Percentiles rank a stretch among this genome's conserved stretches.
phyloP scores from a whole-genome alignment of 441 rosid genomes.

The Mallotus repandus region DNA sequence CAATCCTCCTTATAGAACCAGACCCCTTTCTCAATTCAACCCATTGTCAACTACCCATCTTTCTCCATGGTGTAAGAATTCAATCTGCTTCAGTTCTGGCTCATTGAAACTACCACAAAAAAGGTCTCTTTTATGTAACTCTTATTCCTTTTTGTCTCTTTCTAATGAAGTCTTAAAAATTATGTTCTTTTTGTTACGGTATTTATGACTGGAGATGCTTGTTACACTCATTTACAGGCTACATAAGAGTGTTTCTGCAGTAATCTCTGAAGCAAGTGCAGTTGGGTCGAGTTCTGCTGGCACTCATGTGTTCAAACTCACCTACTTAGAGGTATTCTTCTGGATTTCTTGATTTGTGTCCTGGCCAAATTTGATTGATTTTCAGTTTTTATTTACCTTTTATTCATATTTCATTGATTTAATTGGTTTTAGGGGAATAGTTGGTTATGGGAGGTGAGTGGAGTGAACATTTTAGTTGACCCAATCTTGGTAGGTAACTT shows the following conservation, averaged over 20 bases:
- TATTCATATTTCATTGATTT: not conserved
- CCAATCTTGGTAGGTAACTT: conserved; percentile 84
- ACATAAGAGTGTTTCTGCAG: conserved; percentile 10
- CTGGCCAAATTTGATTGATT: not conserved
- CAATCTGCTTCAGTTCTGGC: conserved; percentile 21
- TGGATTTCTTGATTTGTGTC: not conserved
- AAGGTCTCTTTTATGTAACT: conserved; percentile 20
- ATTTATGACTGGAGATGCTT: not conserved
- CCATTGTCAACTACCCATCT: conserved; percentile 28
- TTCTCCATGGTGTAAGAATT: conserved; percentile 11
- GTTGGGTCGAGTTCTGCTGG: conserved; percentile 8
- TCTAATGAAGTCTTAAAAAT: not conserved
- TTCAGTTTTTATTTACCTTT: not conserved
- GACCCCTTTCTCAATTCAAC: conserved; percentile 22
- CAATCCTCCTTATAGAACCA: conserved; percentile 27
- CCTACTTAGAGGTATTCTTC: conserved; percentile 70
- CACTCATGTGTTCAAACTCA: conserved; percentile 46
- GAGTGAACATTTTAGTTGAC: conserved; percentile 67
- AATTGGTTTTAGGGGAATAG: conserved; percentile 66
- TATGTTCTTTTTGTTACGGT: not conserved
- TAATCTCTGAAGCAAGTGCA: not conserved
- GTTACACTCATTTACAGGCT: conserved; percentile 22
- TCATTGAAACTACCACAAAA: conserved; percentile 33
- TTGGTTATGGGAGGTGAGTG: conserved; percentile 84
- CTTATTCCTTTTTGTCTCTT: not conserved